A percentile compares a stretch with the other conserved stretches of the same genome.
Evolutionary conservation across 345 rosid genomes (phyloP).

Genomic region (Lepidium aucheri): DNA sequence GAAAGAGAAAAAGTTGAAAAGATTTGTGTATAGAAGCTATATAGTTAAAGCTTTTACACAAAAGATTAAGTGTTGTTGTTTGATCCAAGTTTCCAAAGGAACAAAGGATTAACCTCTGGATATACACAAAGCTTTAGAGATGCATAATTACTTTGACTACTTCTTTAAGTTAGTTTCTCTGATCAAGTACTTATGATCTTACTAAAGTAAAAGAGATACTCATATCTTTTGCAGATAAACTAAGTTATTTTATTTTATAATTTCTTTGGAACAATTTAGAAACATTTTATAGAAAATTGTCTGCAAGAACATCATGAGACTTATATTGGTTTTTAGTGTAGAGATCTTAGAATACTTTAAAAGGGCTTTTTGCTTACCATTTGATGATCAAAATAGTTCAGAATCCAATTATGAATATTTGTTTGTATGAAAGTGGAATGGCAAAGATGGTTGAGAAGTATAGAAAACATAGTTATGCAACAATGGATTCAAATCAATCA

Average conservation of each 20-base stretch:
- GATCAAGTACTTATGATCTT: conserved; percentile 9
- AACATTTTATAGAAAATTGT: background rate
- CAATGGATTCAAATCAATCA: conserved; percentile 37
- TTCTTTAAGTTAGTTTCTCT: conserved; percentile 16
- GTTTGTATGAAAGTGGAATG: conserved; percentile 38
- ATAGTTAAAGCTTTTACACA: conserved; percentile 22
- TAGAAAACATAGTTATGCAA: conserved; percentile 41
- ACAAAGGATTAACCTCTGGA: conserved; percentile 24
- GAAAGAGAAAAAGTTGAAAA: background rate
- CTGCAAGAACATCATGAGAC: background rate
- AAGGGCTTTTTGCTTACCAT: background rate
- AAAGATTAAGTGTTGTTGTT: conserved; percentile 4
- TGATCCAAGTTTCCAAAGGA: conserved; percentile 19
- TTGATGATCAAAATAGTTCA: background rate
- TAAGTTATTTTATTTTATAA: background rate
- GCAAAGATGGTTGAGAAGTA: conserved; percentile 56
- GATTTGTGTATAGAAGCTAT: conserved; percentile 1
- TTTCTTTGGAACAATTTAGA: background rate
- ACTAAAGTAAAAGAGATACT: conserved; percentile 25
- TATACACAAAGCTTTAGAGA: conserved; percentile 21
- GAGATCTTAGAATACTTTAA: background rate
- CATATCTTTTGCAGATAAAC: background rate
- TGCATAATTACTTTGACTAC: conserved; percentile 14
- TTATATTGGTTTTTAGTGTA: background rate
- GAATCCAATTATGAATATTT: background rate